These are phyloP conservation scores for Trichoderma sp. DNA, from an alignment of 2,329 filamentous ascomycete species.

Conservation along the genomic window DNA sequence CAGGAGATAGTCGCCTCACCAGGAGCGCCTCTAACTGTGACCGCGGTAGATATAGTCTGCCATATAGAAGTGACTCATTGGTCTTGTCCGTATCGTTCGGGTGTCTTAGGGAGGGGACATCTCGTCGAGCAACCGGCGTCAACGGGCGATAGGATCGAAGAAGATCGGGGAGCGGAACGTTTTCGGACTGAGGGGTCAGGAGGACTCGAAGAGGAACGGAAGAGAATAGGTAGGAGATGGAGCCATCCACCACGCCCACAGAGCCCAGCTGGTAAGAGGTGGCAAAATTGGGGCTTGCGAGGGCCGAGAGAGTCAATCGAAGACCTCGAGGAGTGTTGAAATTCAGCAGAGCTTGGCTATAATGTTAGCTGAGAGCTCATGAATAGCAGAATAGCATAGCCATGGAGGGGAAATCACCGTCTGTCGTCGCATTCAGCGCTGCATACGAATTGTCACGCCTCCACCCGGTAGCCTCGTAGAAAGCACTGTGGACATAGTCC, in stretches of 20 bases:
- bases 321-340: constrained; percentile 84
- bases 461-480: constrained; percentile 84
- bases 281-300: constrained; percentile 89
- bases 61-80: constrained; percentile 65
- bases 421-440: constrained; percentile 76
- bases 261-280: constrained; percentile 91
- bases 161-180: constrained; percentile 73
- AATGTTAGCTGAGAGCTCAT: not conserved
- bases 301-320: constrained; percentile 82
- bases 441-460: constrained; percentile 90
- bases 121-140: constrained; percentile 52
- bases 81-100: constrained; percentile 31
- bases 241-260: constrained; percentile 89
- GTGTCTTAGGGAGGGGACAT: constrained; percentile 23
- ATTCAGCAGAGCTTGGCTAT: constrained; percentile 69
- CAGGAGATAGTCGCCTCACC: constrained; percentile 72
- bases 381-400: no score
- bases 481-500: constrained; percentile 92
- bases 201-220: constrained; percentile 70
- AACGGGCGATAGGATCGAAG: constrained; percentile 82
- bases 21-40: constrained; percentile 86
- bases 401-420: constrained; percentile 53
- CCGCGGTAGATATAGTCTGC: constrained; percentile 76
- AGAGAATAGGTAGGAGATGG: constrained; percentile 94
- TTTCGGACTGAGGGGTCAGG: constrained; percentile 66